phyloP scores from a whole-genome alignment of 2,329 filamentous ascomycete species.

The Aspergillus pseudoterreus region DNA sequence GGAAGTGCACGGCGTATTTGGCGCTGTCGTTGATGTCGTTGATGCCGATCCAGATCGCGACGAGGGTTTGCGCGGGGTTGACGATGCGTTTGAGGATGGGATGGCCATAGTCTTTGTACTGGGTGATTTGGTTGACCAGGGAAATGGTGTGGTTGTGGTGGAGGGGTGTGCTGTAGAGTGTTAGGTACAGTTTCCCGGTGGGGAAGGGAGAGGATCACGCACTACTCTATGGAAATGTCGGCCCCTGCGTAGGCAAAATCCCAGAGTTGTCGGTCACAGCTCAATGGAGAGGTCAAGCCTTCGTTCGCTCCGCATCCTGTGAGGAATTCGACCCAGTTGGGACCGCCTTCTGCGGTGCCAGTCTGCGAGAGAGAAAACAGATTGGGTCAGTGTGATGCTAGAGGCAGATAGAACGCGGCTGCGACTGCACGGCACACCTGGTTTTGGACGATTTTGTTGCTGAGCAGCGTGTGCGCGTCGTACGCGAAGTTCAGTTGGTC shows the following conservation, averaged over 20 bases:
- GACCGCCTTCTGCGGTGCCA: conserved; percentile 50
- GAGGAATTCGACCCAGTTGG: conserved; percentile 54
- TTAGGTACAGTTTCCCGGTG: not conserved
- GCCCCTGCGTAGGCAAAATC: conserved; percentile 56
- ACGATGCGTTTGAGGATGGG: conserved; percentile 35
- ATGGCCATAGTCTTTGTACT: conserved; percentile 47
- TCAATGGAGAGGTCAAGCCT: conserved; percentile 41
- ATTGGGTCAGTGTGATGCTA: not conserved
- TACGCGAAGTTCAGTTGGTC: conserved; percentile 48
- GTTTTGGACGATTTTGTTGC: conserved; percentile 51
- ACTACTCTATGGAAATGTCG: conserved; percentile 46
- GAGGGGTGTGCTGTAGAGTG: conserved; percentile 39
- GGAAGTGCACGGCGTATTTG: conserved; percentile 43
- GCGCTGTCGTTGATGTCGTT: conserved; percentile 55
- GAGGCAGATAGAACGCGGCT: not conserved
- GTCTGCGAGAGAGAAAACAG: conserved; percentile 26
- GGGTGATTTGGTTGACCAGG: conserved; percentile 49
- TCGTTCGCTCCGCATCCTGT: conserved; percentile 48
- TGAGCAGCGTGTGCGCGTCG: conserved; percentile 42
- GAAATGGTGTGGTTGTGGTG: conserved; percentile 52
- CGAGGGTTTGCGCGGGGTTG: conserved; percentile 35
- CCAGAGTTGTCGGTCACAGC: conserved; percentile 51
- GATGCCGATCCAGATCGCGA: conserved; percentile 54
- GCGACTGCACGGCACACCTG: conserved; percentile 17
- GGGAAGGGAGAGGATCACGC: conserved; percentile 4